Evolutionary conservation across 2,329 filamentous ascomycete genomes (phyloP), one percentile per base, ranked within the genome.

Genomic region (Arachnopeziza araneosa): DNA sequence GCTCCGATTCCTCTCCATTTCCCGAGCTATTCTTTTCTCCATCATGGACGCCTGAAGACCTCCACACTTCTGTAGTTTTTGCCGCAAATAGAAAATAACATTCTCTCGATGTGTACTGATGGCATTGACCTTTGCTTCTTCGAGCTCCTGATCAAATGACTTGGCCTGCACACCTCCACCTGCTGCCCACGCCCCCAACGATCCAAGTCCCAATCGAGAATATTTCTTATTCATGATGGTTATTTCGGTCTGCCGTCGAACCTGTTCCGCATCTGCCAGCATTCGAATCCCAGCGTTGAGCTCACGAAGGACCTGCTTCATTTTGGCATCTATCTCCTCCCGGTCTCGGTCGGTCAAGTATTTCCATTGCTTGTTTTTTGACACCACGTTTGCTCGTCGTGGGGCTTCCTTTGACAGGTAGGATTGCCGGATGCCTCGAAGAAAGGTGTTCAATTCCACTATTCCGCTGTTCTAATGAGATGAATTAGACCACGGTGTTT

Each of bases 41-140:
- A 98, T 96, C 91, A 98, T 97, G 55, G 83, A 83, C 68, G 91
- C 86, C 78, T 98, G 93, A 64, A 88, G 85, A 68, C 85, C 82
- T 50, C 89, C 88, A 59, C 88, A 92, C 65, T 85, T 81, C 75
- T 95, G 89, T 64, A 98, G 76, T 69, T 85, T 82, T 71, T 88
- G 82, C 64, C 90, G 82, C 69, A 99, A 73, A 67, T 88, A 93
- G 87, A 89, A 93, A 12, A 98, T 77, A 52, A 99, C 85, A 64
- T 88, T 88, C 69, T 96, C 93, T 56, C 93, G 80, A 66, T 96
- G 89, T 55, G 84, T 81, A 55, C 83, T 86, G 7, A 89, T 75
- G 50, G 84, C 85, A 63, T 84, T 84, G 59, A 85, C 84, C 61
- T 79, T 83, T 7, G 85, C 88, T 72, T 96, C 92, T 3, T 91